These are phyloP conservation scores for Phytophthora pinifolia DNA, from an alignment of 352 stramenopile genomes.

Conservation along the genomic window DNA sequence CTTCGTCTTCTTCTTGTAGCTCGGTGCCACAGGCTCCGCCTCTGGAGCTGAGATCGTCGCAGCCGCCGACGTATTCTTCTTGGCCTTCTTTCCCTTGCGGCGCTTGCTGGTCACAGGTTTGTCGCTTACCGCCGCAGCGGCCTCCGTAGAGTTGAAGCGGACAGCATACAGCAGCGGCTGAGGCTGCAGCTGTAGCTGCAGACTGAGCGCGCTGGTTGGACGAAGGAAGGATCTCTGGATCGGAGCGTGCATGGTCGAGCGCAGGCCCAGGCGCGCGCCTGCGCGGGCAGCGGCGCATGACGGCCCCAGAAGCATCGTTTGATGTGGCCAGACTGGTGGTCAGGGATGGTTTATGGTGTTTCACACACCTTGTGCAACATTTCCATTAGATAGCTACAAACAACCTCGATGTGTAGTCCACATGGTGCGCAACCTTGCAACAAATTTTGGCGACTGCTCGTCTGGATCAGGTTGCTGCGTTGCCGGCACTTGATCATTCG, in stretches of 20 bases:
- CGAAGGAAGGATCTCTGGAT: slow-evolving; percentile 1
- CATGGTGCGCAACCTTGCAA: too few relatives aligned
- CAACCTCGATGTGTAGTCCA: too few relatives aligned
- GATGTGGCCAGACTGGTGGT: too few relatives aligned
- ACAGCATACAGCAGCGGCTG: neutral
- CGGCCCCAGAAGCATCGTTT: slow-evolving; percentile 22
- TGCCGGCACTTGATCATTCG: neutral
- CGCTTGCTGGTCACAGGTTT: slow-evolving; percentile 35
- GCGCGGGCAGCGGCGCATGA: slow-evolving; percentile 15
- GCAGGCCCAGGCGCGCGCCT: slow-evolving; percentile 17
- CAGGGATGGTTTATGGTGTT: too few relatives aligned
- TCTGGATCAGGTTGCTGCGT: too few relatives aligned
- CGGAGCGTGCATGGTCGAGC: neutral
- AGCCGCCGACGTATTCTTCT: slow-evolving; percentile 25
- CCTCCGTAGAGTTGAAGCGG: slow-evolving; percentile 13
- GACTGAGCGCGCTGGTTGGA: neutral
- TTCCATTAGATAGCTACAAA: too few relatives aligned
- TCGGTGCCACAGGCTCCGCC: slow-evolving; percentile 5
- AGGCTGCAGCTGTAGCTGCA: slow-evolving; percentile 3
- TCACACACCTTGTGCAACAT: too few relatives aligned
- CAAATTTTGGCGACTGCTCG: too few relatives aligned
- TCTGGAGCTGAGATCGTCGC: slow-evolving; percentile 2
- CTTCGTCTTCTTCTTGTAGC: slow-evolving; percentile 13
- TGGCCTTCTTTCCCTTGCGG: slow-evolving; percentile 28
- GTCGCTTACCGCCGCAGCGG: slow-evolving; percentile 6